Conservation (phyloP, 768 basidiomycete species). For the Pisolithus marmoratus region DNA sequence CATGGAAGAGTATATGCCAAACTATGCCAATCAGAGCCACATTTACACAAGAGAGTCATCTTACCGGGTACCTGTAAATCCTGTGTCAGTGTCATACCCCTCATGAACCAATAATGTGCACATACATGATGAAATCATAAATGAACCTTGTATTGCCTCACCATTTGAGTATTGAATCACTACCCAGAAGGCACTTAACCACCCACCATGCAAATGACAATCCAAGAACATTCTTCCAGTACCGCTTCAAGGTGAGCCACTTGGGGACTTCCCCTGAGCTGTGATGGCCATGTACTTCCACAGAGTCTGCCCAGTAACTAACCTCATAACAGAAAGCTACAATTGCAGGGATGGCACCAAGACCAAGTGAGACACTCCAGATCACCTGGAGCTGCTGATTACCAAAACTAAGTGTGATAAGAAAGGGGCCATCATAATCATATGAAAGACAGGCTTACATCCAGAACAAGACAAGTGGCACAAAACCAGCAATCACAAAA, state of each 20-base stretch:
- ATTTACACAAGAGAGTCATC: slow-evolving; percentile 17
- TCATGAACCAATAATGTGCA: slow-evolving; percentile 5
- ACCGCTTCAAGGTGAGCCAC: too few species aligned
- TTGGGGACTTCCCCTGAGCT: too few species aligned
- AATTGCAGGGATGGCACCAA: slow-evolving; percentile 76
- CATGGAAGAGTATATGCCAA: slow-evolving; percentile 76
- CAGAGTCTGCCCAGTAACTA: too few species aligned
- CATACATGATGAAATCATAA: slow-evolving; percentile 69
- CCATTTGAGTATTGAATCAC: too few species aligned
- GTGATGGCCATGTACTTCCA: too few species aligned
- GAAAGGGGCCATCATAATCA: slow-evolving; percentile 1
- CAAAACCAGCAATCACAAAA: slow-evolving; percentile 74
- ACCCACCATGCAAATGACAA: too few species aligned
- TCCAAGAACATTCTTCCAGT: too few species aligned
- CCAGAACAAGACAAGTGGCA: slow-evolving; percentile 83
- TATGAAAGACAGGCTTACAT: slow-evolving; percentile 48
- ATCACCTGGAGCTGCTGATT: slow-evolving; percentile 75
- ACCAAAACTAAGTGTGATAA: slow-evolving; percentile 50
- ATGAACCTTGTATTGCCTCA: too few species aligned
- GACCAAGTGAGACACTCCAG: slow-evolving; percentile 82
- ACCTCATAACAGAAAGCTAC: too few species aligned
- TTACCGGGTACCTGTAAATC: slow-evolving; percentile 53
- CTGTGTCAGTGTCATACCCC: not conserved
- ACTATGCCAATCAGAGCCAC: slow-evolving; percentile 34
- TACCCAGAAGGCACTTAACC: too few species aligned